Conservation (phyloP, 768 basidiomycete genomes). For the Hygrophorus pudorinus region DNA sequence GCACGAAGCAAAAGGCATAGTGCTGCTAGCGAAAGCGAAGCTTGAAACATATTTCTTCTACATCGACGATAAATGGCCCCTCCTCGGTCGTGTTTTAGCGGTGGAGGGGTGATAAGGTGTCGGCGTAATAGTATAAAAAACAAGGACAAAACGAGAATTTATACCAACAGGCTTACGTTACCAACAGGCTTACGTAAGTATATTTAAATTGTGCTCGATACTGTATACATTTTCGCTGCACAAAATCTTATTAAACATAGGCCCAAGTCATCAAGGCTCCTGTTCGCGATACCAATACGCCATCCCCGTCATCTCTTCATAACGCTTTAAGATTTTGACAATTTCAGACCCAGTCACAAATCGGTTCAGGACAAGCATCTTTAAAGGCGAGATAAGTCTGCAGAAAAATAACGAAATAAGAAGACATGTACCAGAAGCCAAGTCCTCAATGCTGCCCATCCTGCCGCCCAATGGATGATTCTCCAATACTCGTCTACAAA, state of each 20-base stretch:
- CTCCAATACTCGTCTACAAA: slow-evolving; percentile 57
- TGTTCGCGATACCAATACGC: slow-evolving; percentile 23
- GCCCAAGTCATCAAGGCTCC: not conserved
- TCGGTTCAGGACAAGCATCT: slow-evolving; percentile 47
- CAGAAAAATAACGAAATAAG: not conserved
- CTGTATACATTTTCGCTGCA: too few relatives aligned
- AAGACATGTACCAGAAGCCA: slow-evolving; percentile 43
- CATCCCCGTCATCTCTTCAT: slow-evolving; percentile 45
- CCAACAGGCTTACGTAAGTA: not conserved
- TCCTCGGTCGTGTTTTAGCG: not conserved
- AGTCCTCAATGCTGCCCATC: slow-evolving; percentile 51
- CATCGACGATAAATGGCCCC: slow-evolving; percentile 24
- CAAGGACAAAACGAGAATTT: too few relatives aligned
- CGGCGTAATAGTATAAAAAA: not conserved
- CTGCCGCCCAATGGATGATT: slow-evolving; percentile 62
- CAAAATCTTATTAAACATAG: too few relatives aligned
- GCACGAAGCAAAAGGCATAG: slow-evolving; percentile 37
- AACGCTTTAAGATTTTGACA: slow-evolving; percentile 38
- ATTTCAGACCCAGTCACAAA: slow-evolving; percentile 45
- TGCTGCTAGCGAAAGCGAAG: slow-evolving; percentile 74
- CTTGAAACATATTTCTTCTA: slow-evolving; percentile 33
- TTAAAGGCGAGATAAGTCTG: not conserved
- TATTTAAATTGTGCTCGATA: too few relatives aligned
- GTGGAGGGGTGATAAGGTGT: slow-evolving; percentile 4
- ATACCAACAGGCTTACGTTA: too few relatives aligned